phyloP scores from a whole-genome alignment of 495 filamentous ascomycete genomes.

The Xanthoparmelia taractica region DNA sequence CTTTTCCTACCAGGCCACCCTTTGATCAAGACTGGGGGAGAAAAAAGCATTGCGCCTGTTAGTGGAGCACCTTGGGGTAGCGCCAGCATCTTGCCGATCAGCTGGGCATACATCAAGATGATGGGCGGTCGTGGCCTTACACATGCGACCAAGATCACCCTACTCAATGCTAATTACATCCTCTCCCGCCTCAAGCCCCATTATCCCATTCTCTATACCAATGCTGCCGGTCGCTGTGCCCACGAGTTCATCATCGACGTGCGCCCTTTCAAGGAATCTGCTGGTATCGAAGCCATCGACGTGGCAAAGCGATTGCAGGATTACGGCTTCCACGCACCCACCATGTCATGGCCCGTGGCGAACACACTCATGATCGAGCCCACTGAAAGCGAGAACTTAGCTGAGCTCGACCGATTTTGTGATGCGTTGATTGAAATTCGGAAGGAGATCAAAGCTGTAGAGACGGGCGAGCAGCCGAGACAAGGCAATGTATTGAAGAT shows the following conservation, averaged over 20 bases:
- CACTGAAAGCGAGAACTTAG: conserved; percentile 88
- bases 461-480: conserved; percentile 67
- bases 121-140: conserved; percentile 89
- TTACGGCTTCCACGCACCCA: conserved; percentile 97
- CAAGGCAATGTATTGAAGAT: conserved; percentile 90
- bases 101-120: conserved; percentile 95
- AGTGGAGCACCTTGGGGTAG: conserved; percentile 85
- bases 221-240: conserved; percentile 77
- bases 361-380: conserved; percentile 99
- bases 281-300: conserved; percentile 89
- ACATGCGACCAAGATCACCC: conserved; percentile 88
- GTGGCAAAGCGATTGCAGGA: conserved; percentile 97
- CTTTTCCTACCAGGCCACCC: conserved; percentile 74
- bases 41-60: conserved; percentile 60
- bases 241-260: conserved; percentile 98
- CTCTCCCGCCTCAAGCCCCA: conserved; percentile 82
- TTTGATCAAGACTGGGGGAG: conserved; percentile 54
- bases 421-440: conserved; percentile 88
- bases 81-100: conserved; percentile 91
- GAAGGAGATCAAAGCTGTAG: conserved; percentile 74
- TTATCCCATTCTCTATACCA: conserved; percentile 90
- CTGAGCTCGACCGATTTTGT: conserved; percentile 91
- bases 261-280: conserved; percentile 74
- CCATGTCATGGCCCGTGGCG: conserved; percentile 95
- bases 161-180: conserved; percentile 98